phyloP scores from a whole-genome alignment of 2,329 filamentous ascomycete genomes.

The Bretziella fagacearum region DNA sequence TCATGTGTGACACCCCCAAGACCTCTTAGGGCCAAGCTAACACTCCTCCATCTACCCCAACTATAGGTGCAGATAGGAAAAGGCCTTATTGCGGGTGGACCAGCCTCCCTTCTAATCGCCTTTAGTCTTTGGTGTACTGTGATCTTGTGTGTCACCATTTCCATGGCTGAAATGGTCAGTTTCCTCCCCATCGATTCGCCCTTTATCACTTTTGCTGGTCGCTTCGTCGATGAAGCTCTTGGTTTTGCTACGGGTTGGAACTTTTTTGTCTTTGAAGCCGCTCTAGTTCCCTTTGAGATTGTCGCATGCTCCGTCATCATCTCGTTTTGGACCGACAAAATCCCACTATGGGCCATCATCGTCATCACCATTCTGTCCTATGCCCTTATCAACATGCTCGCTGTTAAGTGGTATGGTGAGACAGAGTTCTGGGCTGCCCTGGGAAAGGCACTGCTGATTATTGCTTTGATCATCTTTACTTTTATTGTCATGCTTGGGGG shows the following conservation, averaged over 20 bases:
- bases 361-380: conserved; percentile 32
- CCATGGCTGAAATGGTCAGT: conserved; percentile 60
- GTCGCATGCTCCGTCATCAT: conserved; percentile 47
- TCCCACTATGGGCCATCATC: conserved; percentile 45
- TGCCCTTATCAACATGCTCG: conserved; percentile 49
- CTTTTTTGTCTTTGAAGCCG: conserved; percentile 54
- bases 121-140: conserved; percentile 45
- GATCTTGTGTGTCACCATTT: conserved; percentile 41
- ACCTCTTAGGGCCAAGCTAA: not conserved
- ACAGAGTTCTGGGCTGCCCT: conserved; percentile 60
- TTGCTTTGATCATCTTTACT: conserved; percentile 58
- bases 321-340: conserved; percentile 43
- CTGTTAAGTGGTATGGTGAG: conserved; percentile 59
- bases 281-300: conserved; percentile 50
- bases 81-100: conserved; percentile 41
- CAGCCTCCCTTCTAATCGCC: conserved; percentile 39
- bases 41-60: conserved; percentile 14
- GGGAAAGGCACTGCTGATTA: conserved; percentile 54
- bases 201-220: conserved; percentile 61
- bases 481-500: conserved; percentile 73
- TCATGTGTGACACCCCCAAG: not conserved
- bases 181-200: conserved; percentile 61
- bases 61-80: conserved; percentile 33
- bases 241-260: conserved; percentile 59
- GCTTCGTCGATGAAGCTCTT: conserved; percentile 59